Conservation (phyloP, 2,329 filamentous ascomycete genomes). For the Ascochyta lentis region DNA sequence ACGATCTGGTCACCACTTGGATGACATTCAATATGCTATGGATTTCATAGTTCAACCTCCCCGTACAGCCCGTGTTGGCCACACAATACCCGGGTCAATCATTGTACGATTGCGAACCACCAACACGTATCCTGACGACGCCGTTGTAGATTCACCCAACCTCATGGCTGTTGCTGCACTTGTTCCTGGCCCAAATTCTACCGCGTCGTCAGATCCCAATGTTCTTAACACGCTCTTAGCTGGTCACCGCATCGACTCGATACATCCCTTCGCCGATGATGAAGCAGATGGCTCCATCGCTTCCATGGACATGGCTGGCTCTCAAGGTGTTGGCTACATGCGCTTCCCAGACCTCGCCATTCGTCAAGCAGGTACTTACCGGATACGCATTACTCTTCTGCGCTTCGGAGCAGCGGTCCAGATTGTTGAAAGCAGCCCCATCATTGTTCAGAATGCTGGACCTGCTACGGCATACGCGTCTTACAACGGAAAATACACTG, state of each 20-base stretch:
- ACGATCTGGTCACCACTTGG: conserved; percentile 34
- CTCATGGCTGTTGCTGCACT: conserved; percentile 44
- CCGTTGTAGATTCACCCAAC: conserved; percentile 42
- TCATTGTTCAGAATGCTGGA: conserved; percentile 38
- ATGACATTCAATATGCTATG: conserved; percentile 47
- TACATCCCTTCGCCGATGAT: conserved; percentile 47
- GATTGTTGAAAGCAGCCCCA: conserved; percentile 44
- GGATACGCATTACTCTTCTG: conserved; percentile 48
- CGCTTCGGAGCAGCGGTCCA: conserved; percentile 42
- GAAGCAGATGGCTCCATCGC: conserved; percentile 45
- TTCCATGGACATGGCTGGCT: conserved; percentile 47
- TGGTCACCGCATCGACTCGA: conserved; percentile 43
- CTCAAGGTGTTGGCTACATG: conserved; percentile 48
- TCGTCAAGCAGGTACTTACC: conserved; percentile 46
- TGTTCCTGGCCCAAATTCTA: conserved; percentile 37
- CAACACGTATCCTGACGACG: conserved; percentile 41
- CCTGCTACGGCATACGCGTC: conserved; percentile 24
- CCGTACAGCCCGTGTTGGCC: conserved; percentile 40
- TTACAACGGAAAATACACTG: conserved; percentile 44
- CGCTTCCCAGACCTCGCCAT: conserved; percentile 47
- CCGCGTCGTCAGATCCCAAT: conserved; percentile 35
- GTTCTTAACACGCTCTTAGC: conserved; percentile 40
- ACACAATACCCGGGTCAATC: conserved; percentile 40
- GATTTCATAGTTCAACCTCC: conserved; percentile 49
- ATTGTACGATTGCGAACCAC: conserved; percentile 44